Evolutionary conservation across 345 rosid genomes (phyloP).

Genomic region (Odontarrhena argentea): DNA sequence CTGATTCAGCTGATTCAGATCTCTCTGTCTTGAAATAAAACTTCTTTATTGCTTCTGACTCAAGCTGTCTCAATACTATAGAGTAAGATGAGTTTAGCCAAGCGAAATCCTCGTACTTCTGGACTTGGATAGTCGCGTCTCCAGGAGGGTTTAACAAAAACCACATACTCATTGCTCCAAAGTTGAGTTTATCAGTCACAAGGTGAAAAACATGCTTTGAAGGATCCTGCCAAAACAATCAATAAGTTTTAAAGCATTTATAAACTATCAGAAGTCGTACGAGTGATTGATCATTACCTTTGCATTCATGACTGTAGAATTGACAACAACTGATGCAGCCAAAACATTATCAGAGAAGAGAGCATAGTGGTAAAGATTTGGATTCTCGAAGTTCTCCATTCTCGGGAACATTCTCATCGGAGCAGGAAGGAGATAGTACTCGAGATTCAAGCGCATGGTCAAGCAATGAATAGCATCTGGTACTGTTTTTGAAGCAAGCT

Average conservation of each 20-base stretch:
- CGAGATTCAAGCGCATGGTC: slow-evolving; percentile 89
- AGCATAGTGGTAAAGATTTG: slow-evolving; percentile 46
- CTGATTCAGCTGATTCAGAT: slow-evolving; percentile 39
- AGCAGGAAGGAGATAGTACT: slow-evolving; percentile 72
- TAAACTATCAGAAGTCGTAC: not conserved
- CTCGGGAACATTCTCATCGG: slow-evolving; percentile 80
- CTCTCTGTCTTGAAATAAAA: slow-evolving; percentile 47
- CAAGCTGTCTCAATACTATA: slow-evolving; percentile 52
- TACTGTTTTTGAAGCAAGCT: slow-evolving; percentile 82
- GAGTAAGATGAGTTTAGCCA: slow-evolving; percentile 56
- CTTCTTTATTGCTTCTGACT: slow-evolving; percentile 41
- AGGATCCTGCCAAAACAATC: slow-evolving; percentile 29
- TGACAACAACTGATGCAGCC: slow-evolving; percentile 43
- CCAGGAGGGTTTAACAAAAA: slow-evolving; percentile 49
- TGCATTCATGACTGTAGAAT: slow-evolving; percentile 38
- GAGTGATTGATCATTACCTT: slow-evolving; percentile 20
- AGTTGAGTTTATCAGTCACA: slow-evolving; percentile 51
- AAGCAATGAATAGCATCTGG: slow-evolving; percentile 91
- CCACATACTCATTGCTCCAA: slow-evolving; percentile 62
- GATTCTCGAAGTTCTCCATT: slow-evolving; percentile 79
- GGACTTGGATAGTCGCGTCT: slow-evolving; percentile 53
- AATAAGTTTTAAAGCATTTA: too few relatives aligned
- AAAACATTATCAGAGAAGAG: slow-evolving; percentile 43
- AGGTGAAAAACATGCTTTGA: slow-evolving; percentile 55
- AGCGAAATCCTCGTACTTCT: slow-evolving; percentile 47